Evolutionary conservation across 192 early-diverging fungal species (phyloP), one percentile per base, ranked within the genome.

Genomic region (Gamsiella multidivaricata): DNA sequence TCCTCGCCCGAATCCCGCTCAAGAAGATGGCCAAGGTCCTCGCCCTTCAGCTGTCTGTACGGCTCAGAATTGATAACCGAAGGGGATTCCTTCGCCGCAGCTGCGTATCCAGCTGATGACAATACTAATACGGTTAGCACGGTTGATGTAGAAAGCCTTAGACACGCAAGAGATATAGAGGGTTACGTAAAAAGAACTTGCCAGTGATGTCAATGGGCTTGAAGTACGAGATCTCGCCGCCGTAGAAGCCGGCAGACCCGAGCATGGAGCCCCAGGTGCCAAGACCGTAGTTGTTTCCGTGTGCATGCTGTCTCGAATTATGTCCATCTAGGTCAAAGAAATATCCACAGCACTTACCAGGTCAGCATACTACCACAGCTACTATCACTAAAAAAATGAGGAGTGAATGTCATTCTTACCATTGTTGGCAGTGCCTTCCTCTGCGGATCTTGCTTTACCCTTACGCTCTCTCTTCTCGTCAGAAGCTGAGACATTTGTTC

Each of bases 141-240:
- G n/a, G n/a, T n/a, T n/a, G n/a, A n/a, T n/a, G n/a, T n/a, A n/a
- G n/a, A n/a, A n/a, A n/a, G n/a, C n/a, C n/a, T n/a, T n/a, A 41
- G 7, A 41, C 7, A 14, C 39, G 8, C 39, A 41, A 41, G 14
- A 14, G 39, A 41, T 41, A 41, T 14, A 7, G 39, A 14, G 7
- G 7, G 14, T 14, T 41, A 14, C 14, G 39, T 7, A 18, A n/a
- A n/a, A 6, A 5, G n/a, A 9, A 49, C 9, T 18, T 51, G 41
- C 66, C 66, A 51, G 45, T 9, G 22, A 69, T 50, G 41, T 57
- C 66, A 11, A 57, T 18, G 25, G 55, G 54, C 18, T 37, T 47
- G 25, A 46, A 59, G 43, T 42, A 22, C 51, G 39, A 26, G n/a
- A 25, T 36, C 8, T 61, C 56, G 8, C 58, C 58, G 8, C 51